Base-by-base conservation (phyloP, 2,329 filamentous ascomycete species). In the Thelonectria olida region DNA sequence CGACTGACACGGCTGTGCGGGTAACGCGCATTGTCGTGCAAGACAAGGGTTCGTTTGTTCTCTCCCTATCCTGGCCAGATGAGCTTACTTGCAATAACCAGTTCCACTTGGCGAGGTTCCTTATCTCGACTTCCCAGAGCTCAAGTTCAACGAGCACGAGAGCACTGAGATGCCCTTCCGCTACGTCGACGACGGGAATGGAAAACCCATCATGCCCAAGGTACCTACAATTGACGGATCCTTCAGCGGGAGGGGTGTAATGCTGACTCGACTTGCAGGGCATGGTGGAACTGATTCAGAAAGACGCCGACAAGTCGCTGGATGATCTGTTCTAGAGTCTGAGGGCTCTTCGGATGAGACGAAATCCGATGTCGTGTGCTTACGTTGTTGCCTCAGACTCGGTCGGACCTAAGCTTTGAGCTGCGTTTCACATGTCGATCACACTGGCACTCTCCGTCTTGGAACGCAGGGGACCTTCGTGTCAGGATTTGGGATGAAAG, bases 101-200 rank as follows among this genome's bases (percentile, higher is more conserved):
- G 93, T 90, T 36, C 85, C 91, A 0, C 82, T 99, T 47, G 88
- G 91, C 57, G 82, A 93, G 67, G 90, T 99, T 31, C 84, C 88
- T 2, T 97, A 96, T 74, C 77, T 96, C 31, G 94, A 98, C 75
- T 89, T 92, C 73, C 96, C 96, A 0, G 95, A 98, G 74, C 86
- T 99, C 73, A 90, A 90, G 73, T 90, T 98, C 76, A 92, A 92
- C 76, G 90, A 96, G 75, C 90, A 97, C 73, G 96, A 99, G 80
- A 96, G 92, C 76, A 97, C 94, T 0, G 86, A 97, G 77, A 98
- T 99, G 96, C 96, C 96, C 1, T 99, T 99, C 79, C 92, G 96
- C 68, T 99, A 99, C 75, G 94, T 99, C 51, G 90, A 87, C 74
- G 89, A 85, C 52, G 80, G 86, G 10, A 82, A 92, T 58, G 93